These are phyloP conservation scores for Pyrus bretschneideri DNA, from an alignment of 306 rosid species.

Conservation along the genomic window DNA sequence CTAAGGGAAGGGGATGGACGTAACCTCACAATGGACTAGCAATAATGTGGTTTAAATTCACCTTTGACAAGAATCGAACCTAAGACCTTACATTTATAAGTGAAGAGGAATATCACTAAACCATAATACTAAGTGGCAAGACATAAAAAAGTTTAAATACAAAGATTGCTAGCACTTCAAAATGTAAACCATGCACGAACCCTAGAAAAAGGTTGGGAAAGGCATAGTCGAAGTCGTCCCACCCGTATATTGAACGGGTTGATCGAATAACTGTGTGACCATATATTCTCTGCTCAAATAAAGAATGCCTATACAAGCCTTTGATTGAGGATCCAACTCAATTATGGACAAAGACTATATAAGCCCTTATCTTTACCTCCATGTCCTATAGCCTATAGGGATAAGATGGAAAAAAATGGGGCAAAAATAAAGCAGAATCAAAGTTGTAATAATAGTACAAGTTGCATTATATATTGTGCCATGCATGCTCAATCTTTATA, in stretches of 20 bases:
- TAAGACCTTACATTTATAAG: no score
- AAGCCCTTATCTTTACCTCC: background rate
- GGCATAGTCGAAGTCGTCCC: no score
- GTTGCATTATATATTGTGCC: background rate
- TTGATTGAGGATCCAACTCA: background rate
- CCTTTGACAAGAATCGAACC: fast-evolving
- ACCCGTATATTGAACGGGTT: no score
- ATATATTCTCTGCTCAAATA: no score
- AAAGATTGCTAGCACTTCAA: background rate
- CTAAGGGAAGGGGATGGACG: no score
- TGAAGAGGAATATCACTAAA: no score
- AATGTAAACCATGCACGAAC: background rate
- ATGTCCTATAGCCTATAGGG: background rate
- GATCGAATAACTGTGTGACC: no score
- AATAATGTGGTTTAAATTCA: no score
- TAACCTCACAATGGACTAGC: no score
- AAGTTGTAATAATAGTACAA: background rate
- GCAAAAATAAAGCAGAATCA: background rate
- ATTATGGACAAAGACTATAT: background rate
- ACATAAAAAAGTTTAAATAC: no score
- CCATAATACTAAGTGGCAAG: no score
- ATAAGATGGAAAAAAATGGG: background rate
- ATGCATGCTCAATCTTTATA: background rate
- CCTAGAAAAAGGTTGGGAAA: background rate
- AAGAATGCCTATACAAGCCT: no score